These are phyloP conservation scores for Hymenotorrendiella dingleyae DNA, from an alignment of 2,329 filamentous ascomycete genomes.

Conservation along the genomic window DNA sequence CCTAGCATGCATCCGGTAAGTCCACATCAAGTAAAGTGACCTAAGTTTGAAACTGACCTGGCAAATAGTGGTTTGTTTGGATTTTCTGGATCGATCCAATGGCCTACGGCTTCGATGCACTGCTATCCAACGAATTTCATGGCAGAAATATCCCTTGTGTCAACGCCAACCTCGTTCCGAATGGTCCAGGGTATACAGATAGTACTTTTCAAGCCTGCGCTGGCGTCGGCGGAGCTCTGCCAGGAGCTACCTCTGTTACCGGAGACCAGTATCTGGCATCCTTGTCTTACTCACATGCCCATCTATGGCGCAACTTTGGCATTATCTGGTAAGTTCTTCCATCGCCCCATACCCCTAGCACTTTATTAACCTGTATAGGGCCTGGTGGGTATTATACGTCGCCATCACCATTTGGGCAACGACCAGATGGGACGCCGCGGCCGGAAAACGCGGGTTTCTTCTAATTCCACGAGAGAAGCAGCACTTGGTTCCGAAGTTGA, in stretches of 20 bases:
- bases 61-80: slow-evolving; percentile 50
- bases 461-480: slow-evolving; percentile 57
- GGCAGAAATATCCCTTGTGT: slow-evolving; percentile 46
- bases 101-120: slow-evolving; percentile 62
- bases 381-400: slow-evolving; percentile 56
- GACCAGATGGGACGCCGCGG: slow-evolving; percentile 46
- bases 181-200: slow-evolving; percentile 42
- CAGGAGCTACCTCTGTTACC: slow-evolving; percentile 43
- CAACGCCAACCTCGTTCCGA: slow-evolving; percentile 44
- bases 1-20: slow-evolving; percentile 48
- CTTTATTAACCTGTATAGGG: slow-evolving; percentile 22
- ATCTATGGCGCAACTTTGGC: slow-evolving; percentile 57
- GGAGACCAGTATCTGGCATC: slow-evolving; percentile 53
- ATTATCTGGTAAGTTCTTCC: slow-evolving; percentile 41
- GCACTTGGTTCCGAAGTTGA: slow-evolving; percentile 33
- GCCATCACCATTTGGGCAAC: slow-evolving; percentile 53
- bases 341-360: neutral
- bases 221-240: slow-evolving; percentile 49
- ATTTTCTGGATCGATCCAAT: slow-evolving; percentile 56
- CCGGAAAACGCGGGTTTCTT: slow-evolving; percentile 47
- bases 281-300: slow-evolving; percentile 45
- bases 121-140: slow-evolving; percentile 68
- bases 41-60: slow-evolving; percentile 19
- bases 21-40: neutral
- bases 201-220: slow-evolving; percentile 45